Conservation (phyloP, 176 grass and related monocot genomes). For the Oropetium thomaeum region DNA sequence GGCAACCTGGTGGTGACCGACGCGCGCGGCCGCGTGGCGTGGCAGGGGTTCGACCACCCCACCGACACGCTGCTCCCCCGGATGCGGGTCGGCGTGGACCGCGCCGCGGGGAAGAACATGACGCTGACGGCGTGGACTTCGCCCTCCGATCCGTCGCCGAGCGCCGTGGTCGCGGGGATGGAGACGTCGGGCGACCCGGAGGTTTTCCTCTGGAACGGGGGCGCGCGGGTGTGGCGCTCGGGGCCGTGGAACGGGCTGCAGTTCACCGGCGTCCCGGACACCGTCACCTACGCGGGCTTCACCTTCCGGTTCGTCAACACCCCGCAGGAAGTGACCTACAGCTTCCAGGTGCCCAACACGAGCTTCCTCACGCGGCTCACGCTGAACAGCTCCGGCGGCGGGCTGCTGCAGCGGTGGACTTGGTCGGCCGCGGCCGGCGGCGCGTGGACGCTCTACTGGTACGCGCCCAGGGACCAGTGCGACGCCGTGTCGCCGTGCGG, state of each 20-base stretch:
- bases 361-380: conserved; percentile 33
- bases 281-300: conserved; percentile 31
- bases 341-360: conserved; percentile 35
- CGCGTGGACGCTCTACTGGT: conserved; percentile 58
- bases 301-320: conserved; percentile 51
- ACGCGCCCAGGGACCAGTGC: conserved; percentile 62
- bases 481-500: conserved; percentile 46
- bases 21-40: conserved; percentile 11
- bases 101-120: conserved; percentile 22
- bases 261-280: conserved; percentile 66
- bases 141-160: conserved; percentile 49
- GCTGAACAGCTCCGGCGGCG: conserved; percentile 27
- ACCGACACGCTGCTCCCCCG: conserved; percentile 54
- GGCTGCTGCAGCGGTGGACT: conserved; percentile 48
- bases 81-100: conserved; percentile 65
- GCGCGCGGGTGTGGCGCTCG: conserved; percentile 33
- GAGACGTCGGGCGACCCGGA: conserved; percentile 46
- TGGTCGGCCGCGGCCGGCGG: conserved; percentile 5
- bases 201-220: conserved; percentile 43
- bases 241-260: conserved; percentile 55
- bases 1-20: conserved; percentile 45
- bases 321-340: conserved; percentile 37
- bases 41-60: conserved; percentile 81
- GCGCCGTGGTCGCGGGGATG: conserved; percentile 27
- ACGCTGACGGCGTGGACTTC: conserved; percentile 54